phyloP scores from a whole-genome alignment of 129 eudicot genomes.

The Rutidosis leptorrhynchoides region DNA sequence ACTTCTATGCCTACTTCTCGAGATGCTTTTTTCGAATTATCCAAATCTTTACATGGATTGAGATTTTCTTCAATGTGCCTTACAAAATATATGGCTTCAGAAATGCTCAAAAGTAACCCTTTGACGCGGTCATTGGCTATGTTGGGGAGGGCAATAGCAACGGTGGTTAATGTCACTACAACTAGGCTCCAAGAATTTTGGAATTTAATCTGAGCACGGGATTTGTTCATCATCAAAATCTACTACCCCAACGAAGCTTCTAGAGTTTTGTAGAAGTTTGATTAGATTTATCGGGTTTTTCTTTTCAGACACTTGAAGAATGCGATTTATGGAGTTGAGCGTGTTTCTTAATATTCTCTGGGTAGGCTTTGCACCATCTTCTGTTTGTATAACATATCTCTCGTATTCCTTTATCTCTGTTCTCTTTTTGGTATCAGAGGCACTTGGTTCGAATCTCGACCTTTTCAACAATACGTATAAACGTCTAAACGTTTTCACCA shows the following conservation, averaged over 20 bases:
- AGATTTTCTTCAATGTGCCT: conserved; percentile 26
- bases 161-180: conserved; percentile 32
- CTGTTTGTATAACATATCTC: conserved; percentile 1
- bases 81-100: too few species aligned
- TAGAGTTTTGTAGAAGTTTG: too few species aligned
- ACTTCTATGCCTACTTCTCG: conserved; percentile 27
- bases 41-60: too few species aligned
- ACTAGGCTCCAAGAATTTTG: conserved; percentile 21
- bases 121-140: too few species aligned
- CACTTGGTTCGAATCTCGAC: background rate
- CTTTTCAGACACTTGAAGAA: conserved; percentile 27
- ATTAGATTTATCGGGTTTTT: too few species aligned
- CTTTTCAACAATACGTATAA: too few species aligned
- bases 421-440: background rate
- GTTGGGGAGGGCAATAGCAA: conserved; percentile 37
- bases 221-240: too few species aligned
- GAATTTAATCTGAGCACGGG: background rate
- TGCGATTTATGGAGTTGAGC: background rate
- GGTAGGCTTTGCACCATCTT: conserved; percentile 4
- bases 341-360: conserved; percentile 1
- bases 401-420: conserved; percentile 19
- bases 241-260: too few species aligned
- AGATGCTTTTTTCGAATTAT: conserved; percentile 26
- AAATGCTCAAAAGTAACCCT: too few species aligned
- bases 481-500: too few species aligned